Conservation (phyloP, 1,284 basidiomycete genomes). For the Porodaedalea pini region DNA sequence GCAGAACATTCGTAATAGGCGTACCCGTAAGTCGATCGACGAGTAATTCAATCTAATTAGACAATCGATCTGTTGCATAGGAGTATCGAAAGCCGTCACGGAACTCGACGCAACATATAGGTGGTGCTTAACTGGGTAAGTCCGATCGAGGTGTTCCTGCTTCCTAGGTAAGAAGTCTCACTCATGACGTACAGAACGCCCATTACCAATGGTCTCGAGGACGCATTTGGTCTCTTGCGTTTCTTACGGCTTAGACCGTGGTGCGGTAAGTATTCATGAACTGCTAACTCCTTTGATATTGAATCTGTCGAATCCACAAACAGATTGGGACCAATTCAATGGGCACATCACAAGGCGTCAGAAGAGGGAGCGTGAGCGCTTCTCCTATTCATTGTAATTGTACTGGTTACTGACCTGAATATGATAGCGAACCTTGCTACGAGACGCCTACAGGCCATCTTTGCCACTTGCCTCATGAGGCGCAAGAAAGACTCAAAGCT, state of each 20-base stretch:
- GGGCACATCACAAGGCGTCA: slow-evolving; percentile 39
- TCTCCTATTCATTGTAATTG: slow-evolving; percentile 15
- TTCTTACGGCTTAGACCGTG: slow-evolving; percentile 40
- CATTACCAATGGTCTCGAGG: slow-evolving; percentile 50
- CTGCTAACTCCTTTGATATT: too few species aligned
- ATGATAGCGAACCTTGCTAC: slow-evolving; percentile 44
- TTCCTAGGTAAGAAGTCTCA: slow-evolving; percentile 2
- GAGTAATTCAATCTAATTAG: neutral
- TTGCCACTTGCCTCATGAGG: slow-evolving; percentile 47
- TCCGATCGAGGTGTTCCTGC: neutral
- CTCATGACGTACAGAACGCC: slow-evolving; percentile 43
- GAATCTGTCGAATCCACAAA: neutral
- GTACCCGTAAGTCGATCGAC: slow-evolving; percentile 37
- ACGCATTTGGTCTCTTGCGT: slow-evolving; percentile 49
- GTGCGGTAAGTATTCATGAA: slow-evolving; percentile 19
- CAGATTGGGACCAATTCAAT: slow-evolving; percentile 47
- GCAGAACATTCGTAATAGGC: slow-evolving; percentile 50
- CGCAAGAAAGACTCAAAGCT: slow-evolving; percentile 53
- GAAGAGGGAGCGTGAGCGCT: slow-evolving; percentile 41
- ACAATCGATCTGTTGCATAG: slow-evolving; percentile 26
- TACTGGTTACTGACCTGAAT: neutral
- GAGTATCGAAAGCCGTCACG: slow-evolving; percentile 46
- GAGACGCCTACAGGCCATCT: slow-evolving; percentile 48
- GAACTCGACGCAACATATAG: slow-evolving; percentile 41
- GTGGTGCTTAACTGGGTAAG: slow-evolving; percentile 54